Evolutionary conservation across 306 rosid genomes (phyloP).

Genomic region (Lathyrus aphaca): DNA sequence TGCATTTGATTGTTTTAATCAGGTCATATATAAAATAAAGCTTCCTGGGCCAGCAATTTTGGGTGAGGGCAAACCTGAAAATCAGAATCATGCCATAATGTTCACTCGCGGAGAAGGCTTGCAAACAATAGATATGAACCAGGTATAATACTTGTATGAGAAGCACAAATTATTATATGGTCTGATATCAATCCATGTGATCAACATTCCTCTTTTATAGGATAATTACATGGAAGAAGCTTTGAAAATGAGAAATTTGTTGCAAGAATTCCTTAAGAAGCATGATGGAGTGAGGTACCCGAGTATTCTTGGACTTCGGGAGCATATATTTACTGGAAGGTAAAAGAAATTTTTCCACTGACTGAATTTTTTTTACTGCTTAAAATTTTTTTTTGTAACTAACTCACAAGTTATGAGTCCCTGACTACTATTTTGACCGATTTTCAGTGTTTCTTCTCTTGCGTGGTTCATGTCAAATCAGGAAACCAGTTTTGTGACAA

Average conservation of each 20-base stretch:
- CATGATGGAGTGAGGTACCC: slow-evolving; percentile 91
- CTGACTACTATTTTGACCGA: slow-evolving; percentile 45
- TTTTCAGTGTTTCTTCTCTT: slow-evolving; percentile 95
- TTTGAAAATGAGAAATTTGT: slow-evolving; percentile 92
- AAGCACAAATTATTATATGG: slow-evolving; percentile 7
- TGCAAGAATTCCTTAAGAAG: slow-evolving; percentile 88
- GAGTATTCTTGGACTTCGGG: slow-evolving; percentile 92
- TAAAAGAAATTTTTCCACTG: slow-evolving; percentile 29
- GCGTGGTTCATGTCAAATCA: slow-evolving; percentile 99
- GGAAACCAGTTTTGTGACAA: slow-evolving; percentile 97
- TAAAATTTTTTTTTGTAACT: not conserved
- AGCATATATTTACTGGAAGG: slow-evolving; percentile 99
- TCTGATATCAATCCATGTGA: slow-evolving; percentile 25
- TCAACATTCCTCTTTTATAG: slow-evolving; percentile 46
- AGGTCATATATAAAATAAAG: slow-evolving; percentile 91
- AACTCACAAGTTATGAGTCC: slow-evolving; percentile 2
- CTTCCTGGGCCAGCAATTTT: slow-evolving; percentile 96
- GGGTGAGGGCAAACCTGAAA: slow-evolving; percentile 99
- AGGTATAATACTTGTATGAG: slow-evolving; percentile 52
- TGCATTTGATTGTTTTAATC: slow-evolving; percentile 36
- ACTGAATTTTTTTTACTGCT: not conserved
- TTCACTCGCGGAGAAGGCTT: slow-evolving; percentile 97
- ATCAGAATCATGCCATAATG: slow-evolving; percentile 96
- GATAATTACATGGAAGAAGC: slow-evolving; percentile 99
- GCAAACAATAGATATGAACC: slow-evolving; percentile 98